Base-by-base conservation (phyloP, 169 alveolate genomes). In the Plasmodium chabaudi region DNA sequence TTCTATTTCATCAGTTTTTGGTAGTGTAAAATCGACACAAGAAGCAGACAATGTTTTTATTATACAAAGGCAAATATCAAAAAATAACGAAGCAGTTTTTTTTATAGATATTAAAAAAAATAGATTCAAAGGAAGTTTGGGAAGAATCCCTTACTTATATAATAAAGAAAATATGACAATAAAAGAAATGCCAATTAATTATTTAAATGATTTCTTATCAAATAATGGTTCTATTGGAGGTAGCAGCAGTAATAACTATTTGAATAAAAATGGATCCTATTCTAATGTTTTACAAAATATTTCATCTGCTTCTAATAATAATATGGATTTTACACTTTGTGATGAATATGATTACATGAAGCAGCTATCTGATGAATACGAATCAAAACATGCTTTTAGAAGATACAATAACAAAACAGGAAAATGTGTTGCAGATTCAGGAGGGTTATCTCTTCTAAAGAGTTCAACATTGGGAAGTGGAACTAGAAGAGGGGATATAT, bases 21-120 rank as follows among this genome's bases (percentile, higher is more conserved):
- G 99, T n/a, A 92, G 98, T 27, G 99, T 98, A 2, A 98, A 98
- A 91, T 95, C 98, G 1, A 97, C 99, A 2, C 97, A 98, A 88
- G 99, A 98, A 87, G 99, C 99, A n/a, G 99, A 98, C 72, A 96
- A 97, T 72, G 98, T 98, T 5, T 70, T 97, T 46, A 97, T 98
- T 39, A 84, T 98, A 34, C 97, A 98, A 93, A 93, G 95, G 60
- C 93, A 93, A 44, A 92, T 98, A 61, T 94, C 93, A 49, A 84
- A 84, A 68, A 72, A 60, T 4, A 68, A 59, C 25, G 89, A 77
- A 42, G 60, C 70, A 39, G 42, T 79, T 47, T 82, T 90, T 60
- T 84, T 88, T 5, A 90, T 98, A 25, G 98, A 98, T 68, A 90
- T 97, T 5, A 94, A 96, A 89, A 98, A 98, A 92, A 98, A 98